A percentile compares a stretch with the other conserved stretches of the same genome.
Evolutionary conservation across 1,139 yeast genomes (phyloP).

Genomic region (Blastobotrys illinoisensis): DNA sequence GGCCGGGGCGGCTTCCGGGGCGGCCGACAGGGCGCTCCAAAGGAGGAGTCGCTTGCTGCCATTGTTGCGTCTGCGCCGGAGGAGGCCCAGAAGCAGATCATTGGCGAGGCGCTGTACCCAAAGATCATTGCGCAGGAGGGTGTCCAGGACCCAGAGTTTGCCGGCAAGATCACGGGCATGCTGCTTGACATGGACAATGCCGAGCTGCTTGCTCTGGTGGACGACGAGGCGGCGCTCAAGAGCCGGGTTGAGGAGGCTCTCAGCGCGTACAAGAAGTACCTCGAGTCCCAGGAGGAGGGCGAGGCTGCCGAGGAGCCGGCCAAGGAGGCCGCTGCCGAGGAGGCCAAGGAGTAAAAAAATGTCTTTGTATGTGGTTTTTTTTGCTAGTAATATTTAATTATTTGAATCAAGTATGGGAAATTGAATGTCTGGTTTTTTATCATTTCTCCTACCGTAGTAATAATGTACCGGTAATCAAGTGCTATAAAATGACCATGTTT

Average conservation of each 20-base stretch:
- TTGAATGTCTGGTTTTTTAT: neutral
- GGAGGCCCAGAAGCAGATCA: slow-evolving; percentile 92
- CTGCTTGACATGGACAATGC: slow-evolving; percentile 91
- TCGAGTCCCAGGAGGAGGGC: slow-evolving; percentile 26
- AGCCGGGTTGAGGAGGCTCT: slow-evolving; percentile 93
- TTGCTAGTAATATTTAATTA: slow-evolving; percentile 2
- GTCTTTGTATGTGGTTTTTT: slow-evolving; percentile 6
- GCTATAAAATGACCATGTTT: too few relatives aligned
- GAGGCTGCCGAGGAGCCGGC: slow-evolving; percentile 6
- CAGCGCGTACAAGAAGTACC: slow-evolving; percentile 51
- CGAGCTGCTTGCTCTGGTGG: slow-evolving; percentile 84
- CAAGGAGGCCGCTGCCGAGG: slow-evolving; percentile 2
- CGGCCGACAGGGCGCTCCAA: slow-evolving; percentile 21
- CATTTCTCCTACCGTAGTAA: slow-evolving; percentile 5
- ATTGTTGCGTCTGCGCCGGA: slow-evolving; percentile 40
- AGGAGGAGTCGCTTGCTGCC: slow-evolving; percentile 29
- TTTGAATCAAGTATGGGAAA: neutral
- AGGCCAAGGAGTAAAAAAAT: slow-evolving; percentile 2
- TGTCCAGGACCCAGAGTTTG: slow-evolving; percentile 83
- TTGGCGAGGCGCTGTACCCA: slow-evolving; percentile 97
- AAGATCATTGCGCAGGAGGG: slow-evolving; percentile 87
- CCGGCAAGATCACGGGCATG: slow-evolving; percentile 99
- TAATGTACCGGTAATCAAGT: too few relatives aligned
- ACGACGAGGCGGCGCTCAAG: slow-evolving; percentile 78
- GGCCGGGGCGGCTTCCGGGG: slow-evolving; percentile 36